Evolutionary conservation across 2,329 filamentous ascomycete genomes (phyloP).

Genomic region (Zarea fungicola): DNA sequence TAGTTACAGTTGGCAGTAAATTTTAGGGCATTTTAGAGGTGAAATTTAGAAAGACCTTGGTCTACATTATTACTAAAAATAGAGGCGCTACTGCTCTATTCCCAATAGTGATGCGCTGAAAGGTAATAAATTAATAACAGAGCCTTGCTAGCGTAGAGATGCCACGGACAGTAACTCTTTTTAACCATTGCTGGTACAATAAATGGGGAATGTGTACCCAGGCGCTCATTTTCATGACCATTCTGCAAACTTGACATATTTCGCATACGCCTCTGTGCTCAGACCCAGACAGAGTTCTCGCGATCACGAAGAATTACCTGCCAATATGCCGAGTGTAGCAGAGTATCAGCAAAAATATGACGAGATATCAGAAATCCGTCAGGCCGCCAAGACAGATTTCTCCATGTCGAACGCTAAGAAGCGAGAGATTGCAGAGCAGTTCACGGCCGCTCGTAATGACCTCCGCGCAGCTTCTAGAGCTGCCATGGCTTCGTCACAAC

Average conservation of each 20-base stretch:
- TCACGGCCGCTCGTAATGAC: not conserved
- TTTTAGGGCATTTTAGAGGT: no score
- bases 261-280: not conserved
- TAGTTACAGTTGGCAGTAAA: no score
- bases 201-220: not conserved
- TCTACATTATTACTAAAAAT: no score
- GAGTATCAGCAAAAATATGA: slow-evolving; percentile 13
- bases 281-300: not conserved
- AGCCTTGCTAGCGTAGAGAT: no score
- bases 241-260: not conserved
- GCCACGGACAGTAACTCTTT: no score
- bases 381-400: slow-evolving; percentile 11
- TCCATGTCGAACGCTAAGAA: slow-evolving; percentile 13
- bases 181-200: no score
- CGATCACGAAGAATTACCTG: slow-evolving; percentile 7
- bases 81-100: no score
- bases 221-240: not conserved
- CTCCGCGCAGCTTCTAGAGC: slow-evolving; percentile 9
- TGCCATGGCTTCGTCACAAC: slow-evolving; percentile 4
- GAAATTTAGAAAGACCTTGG: no score
- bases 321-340: slow-evolving; percentile 11
- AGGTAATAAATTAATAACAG: no score
- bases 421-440: slow-evolving; percentile 12
- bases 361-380: slow-evolving; percentile 13
- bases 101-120: no score